Evolutionary conservation across 2,329 filamentous ascomycete genomes (phyloP), one percentile per base, ranked within the genome.

Genomic region (Coleophoma eucalyptorum): DNA sequence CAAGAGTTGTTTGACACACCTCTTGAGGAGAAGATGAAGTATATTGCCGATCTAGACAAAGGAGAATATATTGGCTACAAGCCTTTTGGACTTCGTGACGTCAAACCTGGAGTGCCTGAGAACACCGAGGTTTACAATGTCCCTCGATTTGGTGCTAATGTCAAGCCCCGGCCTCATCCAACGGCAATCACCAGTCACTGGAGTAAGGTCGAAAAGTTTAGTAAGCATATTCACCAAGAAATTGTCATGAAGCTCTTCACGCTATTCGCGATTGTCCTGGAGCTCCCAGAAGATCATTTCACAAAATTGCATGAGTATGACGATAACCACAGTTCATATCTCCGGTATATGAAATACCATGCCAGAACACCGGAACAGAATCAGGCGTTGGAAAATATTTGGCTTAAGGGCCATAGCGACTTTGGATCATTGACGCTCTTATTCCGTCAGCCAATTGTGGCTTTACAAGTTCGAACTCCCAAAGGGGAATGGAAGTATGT

Each of bases 41-140:
- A 78, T 55, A 70, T 77, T 37, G 68, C 77, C 0, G 75, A 74
- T 40, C 37, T 53, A 13, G 55, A 46, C 4, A 67, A 72, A 13
- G 79, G 77, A 5, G 76, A 76, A 26, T 82, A 81, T 60, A 80
- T 80, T 51, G 79, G 79, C 3, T 80, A 79, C 50, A 77, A 77
- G 1, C 66, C 73, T 12, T 26, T 40, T 18, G 50, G 43, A 10
- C 32, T 52, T 19, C 35, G 50, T 10, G 53, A 48, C 31, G 49
- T 53, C 31, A 46, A 43, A 35, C 41, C 49, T 15, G 40, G 34
- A 18, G 43, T 52, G 11, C 49, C 46, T 35, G 42, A 44, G 8
- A 82, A 81, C 54, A 71, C 78, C 32, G 74, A 83, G 55, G 74
- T 81, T 1, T 82, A 78, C 68, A 81, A 82, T 58, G 74, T 82